These are phyloP conservation scores for Gynandropsis gynandra DNA, from an alignment of 345 rosid genomes.

Conservation along the genomic window DNA sequence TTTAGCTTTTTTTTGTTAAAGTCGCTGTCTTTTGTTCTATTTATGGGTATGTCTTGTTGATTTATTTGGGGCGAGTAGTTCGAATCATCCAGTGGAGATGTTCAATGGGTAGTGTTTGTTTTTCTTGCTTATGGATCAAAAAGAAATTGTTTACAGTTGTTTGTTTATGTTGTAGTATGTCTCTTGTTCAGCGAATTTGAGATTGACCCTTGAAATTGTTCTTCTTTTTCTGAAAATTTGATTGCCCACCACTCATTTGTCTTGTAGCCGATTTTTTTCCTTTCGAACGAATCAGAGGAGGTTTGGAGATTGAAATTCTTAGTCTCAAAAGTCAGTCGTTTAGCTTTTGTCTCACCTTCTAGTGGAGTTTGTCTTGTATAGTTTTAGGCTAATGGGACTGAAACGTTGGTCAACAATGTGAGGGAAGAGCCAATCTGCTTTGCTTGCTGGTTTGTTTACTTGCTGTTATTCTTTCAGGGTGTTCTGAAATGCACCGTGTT, in stretches of 20 bases:
- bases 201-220: slow-evolving; percentile 10
- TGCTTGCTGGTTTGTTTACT: not conserved
- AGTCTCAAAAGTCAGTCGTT: not conserved
- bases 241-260: not conserved
- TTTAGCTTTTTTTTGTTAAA: not conserved
- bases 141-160: slow-evolving; percentile 6
- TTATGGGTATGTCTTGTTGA: not conserved
- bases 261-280: not conserved
- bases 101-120: slow-evolving; percentile 2
- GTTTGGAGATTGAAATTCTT: not conserved
- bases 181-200: slow-evolving; percentile 1
- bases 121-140: slow-evolving; percentile 14
- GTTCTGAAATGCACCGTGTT: slow-evolving; percentile 89
- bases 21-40: slow-evolving; percentile 5
- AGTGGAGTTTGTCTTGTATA: not conserved
- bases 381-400: slow-evolving; percentile 9
- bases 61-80: slow-evolving; percentile 6
- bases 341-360: slow-evolving; percentile 10
- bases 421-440: slow-evolving; percentile 4
- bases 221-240: not conserved
- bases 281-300: slow-evolving; percentile 1
- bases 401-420: not conserved
- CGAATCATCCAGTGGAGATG: not conserved
- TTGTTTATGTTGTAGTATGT: slow-evolving; percentile 10
- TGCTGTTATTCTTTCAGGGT: slow-evolving; percentile 24